Evolutionary conservation across 257 asterid genomes (phyloP).

Genomic region (Osmanthus fragrans): DNA sequence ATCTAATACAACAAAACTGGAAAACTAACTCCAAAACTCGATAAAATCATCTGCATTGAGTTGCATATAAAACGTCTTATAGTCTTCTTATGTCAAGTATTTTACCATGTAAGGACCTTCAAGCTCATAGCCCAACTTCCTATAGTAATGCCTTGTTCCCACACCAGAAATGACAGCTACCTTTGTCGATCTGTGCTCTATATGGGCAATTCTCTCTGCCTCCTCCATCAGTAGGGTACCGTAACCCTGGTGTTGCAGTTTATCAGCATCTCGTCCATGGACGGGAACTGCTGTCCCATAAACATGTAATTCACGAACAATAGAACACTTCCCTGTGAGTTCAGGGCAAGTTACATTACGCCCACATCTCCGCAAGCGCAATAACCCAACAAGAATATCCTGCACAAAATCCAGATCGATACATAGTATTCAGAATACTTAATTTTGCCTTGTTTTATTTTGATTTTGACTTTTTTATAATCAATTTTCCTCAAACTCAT

Average conservation of each 20-base stretch:
- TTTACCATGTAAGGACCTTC: constrained; percentile 99
- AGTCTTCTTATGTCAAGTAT: constrained; percentile 37
- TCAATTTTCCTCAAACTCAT: too few species aligned
- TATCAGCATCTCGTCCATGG: constrained; percentile 90
- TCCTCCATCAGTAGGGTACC: constrained; percentile 97
- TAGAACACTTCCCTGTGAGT: constrained; percentile 84
- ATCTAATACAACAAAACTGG: not conserved
- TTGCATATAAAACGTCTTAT: not conserved
- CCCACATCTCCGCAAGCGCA: constrained; percentile 87
- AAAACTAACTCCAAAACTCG: not conserved
- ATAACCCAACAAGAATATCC: constrained; percentile 95
- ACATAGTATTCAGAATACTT: not conserved
- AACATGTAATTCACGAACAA: constrained; percentile 91
- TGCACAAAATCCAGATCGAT: constrained; percentile 29
- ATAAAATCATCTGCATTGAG: not conserved
- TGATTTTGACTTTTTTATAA: too few species aligned
- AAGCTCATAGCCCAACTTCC: constrained; percentile 93
- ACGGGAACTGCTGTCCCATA: constrained; percentile 99
- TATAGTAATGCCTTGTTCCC: constrained; percentile 93
- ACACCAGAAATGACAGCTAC: constrained; percentile 93
- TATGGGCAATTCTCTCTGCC: constrained; percentile 75
- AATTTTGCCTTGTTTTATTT: not conserved
- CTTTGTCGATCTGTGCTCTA: constrained; percentile 88
- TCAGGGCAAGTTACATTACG: constrained; percentile 83
- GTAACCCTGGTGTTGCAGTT: constrained; percentile 95